Conservation (phyloP, 2,329 filamentous ascomycete genomes). For the Aspergillus puulaauensis region DNA sequence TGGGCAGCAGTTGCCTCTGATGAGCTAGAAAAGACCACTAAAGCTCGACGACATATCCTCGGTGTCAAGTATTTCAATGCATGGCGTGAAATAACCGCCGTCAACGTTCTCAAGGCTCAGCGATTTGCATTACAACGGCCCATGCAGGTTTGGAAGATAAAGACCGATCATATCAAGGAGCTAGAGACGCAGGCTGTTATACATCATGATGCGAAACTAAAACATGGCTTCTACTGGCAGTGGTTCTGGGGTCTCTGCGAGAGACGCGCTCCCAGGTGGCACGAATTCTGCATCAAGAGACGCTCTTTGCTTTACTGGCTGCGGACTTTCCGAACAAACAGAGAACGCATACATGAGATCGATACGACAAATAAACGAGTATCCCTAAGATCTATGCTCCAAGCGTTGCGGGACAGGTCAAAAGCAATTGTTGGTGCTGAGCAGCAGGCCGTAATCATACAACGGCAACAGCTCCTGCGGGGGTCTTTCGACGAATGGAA, state of each 20-base stretch:
- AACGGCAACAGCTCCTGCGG: slow-evolving; percentile 34
- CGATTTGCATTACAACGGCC: slow-evolving; percentile 56
- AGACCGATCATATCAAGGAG: slow-evolving; percentile 35
- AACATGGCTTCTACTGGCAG: slow-evolving; percentile 38
- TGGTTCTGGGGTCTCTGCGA: slow-evolving; percentile 49
- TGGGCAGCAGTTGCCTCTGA: slow-evolving; percentile 68
- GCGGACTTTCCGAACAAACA: slow-evolving; percentile 38
- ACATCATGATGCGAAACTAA: slow-evolving; percentile 30
- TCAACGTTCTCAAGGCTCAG: slow-evolving; percentile 56
- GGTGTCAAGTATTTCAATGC: slow-evolving; percentile 67
- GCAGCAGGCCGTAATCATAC: slow-evolving; percentile 30
- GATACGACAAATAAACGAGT: slow-evolving; percentile 30
- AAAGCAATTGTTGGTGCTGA: slow-evolving; percentile 28
- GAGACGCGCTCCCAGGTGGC: slow-evolving; percentile 44
- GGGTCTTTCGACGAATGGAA: slow-evolving; percentile 44
- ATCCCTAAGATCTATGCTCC: slow-evolving; percentile 29
- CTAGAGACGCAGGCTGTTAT: slow-evolving; percentile 35
- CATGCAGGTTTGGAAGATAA: slow-evolving; percentile 53
- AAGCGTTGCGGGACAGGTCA: slow-evolving; percentile 36
- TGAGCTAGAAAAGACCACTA: slow-evolving; percentile 64
- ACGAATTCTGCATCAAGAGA: slow-evolving; percentile 41
- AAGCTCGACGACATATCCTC: slow-evolving; percentile 70
- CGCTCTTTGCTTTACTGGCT: slow-evolving; percentile 43
- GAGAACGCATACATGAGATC: slow-evolving; percentile 41
- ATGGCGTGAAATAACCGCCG: slow-evolving; percentile 65